Conservation (phyloP, 495 filamentous ascomycete species). For the Aspergillus saccharolyticus region DNA sequence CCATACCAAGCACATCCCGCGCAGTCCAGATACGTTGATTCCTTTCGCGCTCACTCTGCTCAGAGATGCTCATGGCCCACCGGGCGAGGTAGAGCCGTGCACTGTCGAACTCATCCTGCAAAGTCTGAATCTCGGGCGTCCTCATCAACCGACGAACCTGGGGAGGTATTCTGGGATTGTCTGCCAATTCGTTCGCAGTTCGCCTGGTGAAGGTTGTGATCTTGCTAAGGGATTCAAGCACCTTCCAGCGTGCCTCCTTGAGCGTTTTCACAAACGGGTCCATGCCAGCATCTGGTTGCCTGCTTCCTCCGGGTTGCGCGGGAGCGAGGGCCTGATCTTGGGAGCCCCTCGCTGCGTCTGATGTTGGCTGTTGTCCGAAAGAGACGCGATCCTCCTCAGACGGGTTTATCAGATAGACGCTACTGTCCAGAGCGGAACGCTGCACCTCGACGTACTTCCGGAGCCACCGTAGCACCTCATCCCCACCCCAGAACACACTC, state of each 20-base stretch:
- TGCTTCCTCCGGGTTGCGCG: constrained; percentile 28
- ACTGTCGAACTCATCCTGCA: constrained; percentile 96
- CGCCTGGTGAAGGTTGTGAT: constrained; percentile 92
- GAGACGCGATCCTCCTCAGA: constrained; percentile 73
- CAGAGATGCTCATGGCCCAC: constrained; percentile 98
- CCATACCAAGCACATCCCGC: constrained; percentile 85
- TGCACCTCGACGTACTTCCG: constrained; percentile 77
- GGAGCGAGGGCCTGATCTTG: constrained; percentile 25
- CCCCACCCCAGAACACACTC: constrained; percentile 92
- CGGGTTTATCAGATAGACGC: constrained; percentile 87
- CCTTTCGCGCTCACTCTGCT: constrained; percentile 84
- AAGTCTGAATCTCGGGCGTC: constrained; percentile 90
- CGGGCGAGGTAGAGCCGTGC: constrained; percentile 88
- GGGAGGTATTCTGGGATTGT: constrained; percentile 81
- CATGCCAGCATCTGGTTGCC: constrained; percentile 68
- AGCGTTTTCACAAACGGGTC: constrained; percentile 91
- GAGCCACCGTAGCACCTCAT: constrained; percentile 91
- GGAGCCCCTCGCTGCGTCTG: constrained; percentile 34
- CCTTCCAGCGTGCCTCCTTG: constrained; percentile 93
- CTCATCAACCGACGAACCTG: constrained; percentile 80
- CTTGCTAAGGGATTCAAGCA: constrained; percentile 90
- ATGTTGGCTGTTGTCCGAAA: constrained; percentile 56
- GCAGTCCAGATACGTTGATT: constrained; percentile 88
- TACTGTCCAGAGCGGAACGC: constrained; percentile 75
- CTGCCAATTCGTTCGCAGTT: constrained; percentile 85